Base-by-base conservation (phyloP, 208 protist species). In the Crithidia mellificae region DNA sequence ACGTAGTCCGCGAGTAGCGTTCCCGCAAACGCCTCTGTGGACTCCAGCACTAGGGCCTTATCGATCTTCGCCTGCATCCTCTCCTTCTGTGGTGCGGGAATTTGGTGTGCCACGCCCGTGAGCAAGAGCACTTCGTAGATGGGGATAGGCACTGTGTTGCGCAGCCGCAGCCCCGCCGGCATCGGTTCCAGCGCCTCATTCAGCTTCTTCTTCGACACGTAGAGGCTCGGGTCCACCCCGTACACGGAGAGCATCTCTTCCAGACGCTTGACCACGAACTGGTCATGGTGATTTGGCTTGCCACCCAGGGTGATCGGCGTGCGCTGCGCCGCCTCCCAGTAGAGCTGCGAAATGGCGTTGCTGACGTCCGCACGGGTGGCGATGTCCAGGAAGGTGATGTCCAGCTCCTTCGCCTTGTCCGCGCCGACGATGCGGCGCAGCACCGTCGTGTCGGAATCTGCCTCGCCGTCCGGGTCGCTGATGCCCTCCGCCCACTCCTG, bases 251-350 rank as follows among this genome's bases (percentile, higher is more conserved):
- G 49, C 6, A 89, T 88, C 34, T 92, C 83, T 17, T 66, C 53
- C 41, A 89, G 61, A 5, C 87, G 80, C 29, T 74, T 71, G 22
- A 74, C 30, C 9, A 87, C 62, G 54, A 92, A 81, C 44, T 80
- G 72, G 43, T 92, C 83, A 32, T 81, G 55, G 24, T 62, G 55
- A 25, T 80, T 74, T 6, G 76, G 69, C 55, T 78, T 82, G 6
- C 83, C 87, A 34, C 81, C 81, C 2, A 89, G 52, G 20, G 77
- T 72, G 22, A 72, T 79, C 3, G 66, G 67, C 58, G 75, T 78
- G 39, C 78, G 73, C 66, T 92, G 87, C 63, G 78, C 75, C 11
- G 87, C 78, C 20, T 66, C 65, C 87, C 87, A 92, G 70, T 85
- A 89, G 27, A 69, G 70, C 32, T 65, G 2, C 7, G 80, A 67